phyloP scores from a whole-genome alignment of 2,329 filamentous ascomycete genomes.

The Fusarium nisikadoi region DNA sequence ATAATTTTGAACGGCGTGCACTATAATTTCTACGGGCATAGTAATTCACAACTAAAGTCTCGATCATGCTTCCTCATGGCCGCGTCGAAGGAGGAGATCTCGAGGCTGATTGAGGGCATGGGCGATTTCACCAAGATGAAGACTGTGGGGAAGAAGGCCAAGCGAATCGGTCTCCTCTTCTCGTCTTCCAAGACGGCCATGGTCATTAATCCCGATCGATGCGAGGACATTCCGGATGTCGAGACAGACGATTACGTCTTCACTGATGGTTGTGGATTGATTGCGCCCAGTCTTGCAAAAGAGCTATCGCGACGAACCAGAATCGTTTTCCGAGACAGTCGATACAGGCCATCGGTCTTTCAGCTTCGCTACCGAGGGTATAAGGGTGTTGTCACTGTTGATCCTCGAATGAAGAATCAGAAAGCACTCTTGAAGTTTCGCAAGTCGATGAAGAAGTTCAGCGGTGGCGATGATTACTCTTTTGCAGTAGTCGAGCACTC shows the following conservation, averaged over 20 bases:
- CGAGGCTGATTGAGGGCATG: not conserved
- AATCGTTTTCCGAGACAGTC: not conserved
- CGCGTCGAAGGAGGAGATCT: not conserved
- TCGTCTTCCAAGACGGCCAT: not conserved
- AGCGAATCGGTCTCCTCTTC: not conserved
- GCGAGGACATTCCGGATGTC: not conserved
- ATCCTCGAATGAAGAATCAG: not conserved
- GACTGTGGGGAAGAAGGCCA: not conserved
- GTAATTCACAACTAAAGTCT: constrained; percentile 3
- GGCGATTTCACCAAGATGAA: constrained; percentile 4
- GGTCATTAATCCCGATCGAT: not conserved
- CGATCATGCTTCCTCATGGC: constrained; percentile 6
- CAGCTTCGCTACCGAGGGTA: constrained; percentile 4
- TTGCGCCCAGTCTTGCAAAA: not conserved
- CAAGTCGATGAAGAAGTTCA: constrained; percentile 17
- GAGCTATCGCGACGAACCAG: not conserved
- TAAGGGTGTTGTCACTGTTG: not conserved
- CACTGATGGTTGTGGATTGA: not conserved
- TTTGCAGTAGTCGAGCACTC: constrained; percentile 5
- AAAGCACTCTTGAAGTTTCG: constrained; percentile 1
- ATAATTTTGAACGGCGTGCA: not conserved
- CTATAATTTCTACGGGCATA: constrained; percentile 6
- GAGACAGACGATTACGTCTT: not conserved
- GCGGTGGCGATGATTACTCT: not conserved
- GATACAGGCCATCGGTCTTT: constrained; percentile 3